Conservation (phyloP, 352 stramenopile genomes). For the Phytophthora pluvialis region DNA sequence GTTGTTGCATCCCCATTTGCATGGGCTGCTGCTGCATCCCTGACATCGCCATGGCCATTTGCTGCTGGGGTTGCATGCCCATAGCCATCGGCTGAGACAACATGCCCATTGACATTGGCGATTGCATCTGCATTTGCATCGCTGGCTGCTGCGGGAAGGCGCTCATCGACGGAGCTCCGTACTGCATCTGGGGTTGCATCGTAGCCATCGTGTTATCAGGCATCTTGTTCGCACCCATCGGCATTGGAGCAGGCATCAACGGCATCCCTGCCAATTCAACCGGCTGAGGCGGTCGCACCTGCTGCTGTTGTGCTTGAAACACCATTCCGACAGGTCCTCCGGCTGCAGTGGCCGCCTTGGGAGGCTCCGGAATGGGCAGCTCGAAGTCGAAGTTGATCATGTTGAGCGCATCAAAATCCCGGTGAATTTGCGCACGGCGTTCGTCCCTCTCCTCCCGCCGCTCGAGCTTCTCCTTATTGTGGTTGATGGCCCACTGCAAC, state of each 20-base stretch:
- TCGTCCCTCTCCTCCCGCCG: slow-evolving; percentile 49
- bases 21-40: slow-evolving; percentile 17
- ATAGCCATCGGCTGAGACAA: slow-evolving; percentile 5
- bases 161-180: neutral
- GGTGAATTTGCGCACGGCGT: slow-evolving; percentile 53
- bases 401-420: slow-evolving; percentile 71
- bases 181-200: slow-evolving; percentile 25
- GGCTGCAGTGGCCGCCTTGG: slow-evolving; percentile 1
- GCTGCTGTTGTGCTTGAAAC: slow-evolving; percentile 25
- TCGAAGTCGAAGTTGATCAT: slow-evolving; percentile 84
- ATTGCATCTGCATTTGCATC: slow-evolving; percentile 1
- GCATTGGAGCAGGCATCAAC: slow-evolving; percentile 7
- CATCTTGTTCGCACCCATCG: slow-evolving; percentile 22
- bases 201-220: slow-evolving; percentile 16
- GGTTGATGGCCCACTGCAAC: slow-evolving; percentile 72
- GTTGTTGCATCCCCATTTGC: slow-evolving; percentile 14
- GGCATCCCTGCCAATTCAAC: slow-evolving; percentile 29
- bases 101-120: slow-evolving; percentile 17
- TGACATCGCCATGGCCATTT: slow-evolving; percentile 19
- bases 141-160: slow-evolving; percentile 2
- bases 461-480: slow-evolving; percentile 52
- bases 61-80: slow-evolving; percentile 5
- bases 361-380: slow-evolving; percentile 1
- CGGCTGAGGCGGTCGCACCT: slow-evolving; percentile 48
- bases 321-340: neutral